These are phyloP conservation scores for Angophora floribunda DNA, from an alignment of 345 rosid genomes.

Conservation along the genomic window DNA sequence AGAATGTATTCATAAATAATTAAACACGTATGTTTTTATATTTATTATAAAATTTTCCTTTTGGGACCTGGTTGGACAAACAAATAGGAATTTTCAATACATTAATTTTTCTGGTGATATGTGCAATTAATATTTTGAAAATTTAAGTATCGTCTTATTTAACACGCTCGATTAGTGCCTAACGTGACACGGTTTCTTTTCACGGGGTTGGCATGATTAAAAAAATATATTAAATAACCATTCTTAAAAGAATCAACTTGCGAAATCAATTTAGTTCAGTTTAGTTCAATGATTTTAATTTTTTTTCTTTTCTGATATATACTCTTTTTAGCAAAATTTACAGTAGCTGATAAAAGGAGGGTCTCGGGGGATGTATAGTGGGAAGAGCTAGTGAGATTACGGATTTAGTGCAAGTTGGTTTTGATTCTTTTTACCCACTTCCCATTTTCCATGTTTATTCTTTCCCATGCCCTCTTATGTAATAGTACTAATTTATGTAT, in stretches of 20 bases:
- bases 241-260: not conserved
- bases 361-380: not conserved
- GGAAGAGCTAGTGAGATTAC: not conserved
- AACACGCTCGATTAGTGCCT: not conserved
- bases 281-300: not conserved
- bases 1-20: not conserved
- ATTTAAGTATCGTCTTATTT: not conserved
- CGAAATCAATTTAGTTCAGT: not conserved
- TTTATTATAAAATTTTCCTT: not conserved
- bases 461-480: not conserved
- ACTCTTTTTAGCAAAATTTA: not conserved
- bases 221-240: not conserved
- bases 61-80: accelerated
- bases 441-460: not conserved
- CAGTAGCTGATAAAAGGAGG: not conserved
- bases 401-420: not conserved
- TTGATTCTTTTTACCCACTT: not conserved
- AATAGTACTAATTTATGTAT: not conserved
- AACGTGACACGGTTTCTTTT: accelerated
- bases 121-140: not conserved
- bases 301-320: not conserved
- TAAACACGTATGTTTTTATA: not conserved
- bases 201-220: not conserved
- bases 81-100: not conserved
- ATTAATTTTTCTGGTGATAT: not conserved